Evolutionary conservation across 2,329 filamentous ascomycete genomes (phyloP).

Genomic region (Xylariaceae sp.): DNA sequence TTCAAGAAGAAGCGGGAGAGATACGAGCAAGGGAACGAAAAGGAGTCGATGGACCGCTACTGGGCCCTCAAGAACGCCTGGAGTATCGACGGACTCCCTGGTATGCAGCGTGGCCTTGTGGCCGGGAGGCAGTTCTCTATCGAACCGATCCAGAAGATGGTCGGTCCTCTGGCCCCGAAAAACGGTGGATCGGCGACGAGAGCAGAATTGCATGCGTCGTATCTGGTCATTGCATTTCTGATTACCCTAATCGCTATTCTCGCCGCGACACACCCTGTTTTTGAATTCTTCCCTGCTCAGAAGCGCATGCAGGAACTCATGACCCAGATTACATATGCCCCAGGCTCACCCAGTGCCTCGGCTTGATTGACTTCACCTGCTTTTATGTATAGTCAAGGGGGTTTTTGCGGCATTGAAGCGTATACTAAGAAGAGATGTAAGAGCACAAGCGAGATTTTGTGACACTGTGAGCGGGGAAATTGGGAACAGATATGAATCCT

Average conservation of each 20-base stretch:
- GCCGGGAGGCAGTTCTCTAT: conserved; percentile 32
- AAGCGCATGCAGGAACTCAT: conserved; percentile 22
- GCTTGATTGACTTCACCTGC: not conserved
- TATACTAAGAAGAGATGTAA: no score
- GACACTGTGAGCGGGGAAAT: no score
- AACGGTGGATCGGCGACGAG: conserved; percentile 10
- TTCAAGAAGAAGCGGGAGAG: conserved; percentile 33
- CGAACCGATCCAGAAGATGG: conserved; percentile 39
- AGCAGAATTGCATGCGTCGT: conserved; percentile 12
- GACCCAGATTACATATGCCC: conserved; percentile 14
- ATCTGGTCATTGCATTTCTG: conserved; percentile 17
- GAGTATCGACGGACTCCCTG: conserved; percentile 40
- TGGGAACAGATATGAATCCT: no score
- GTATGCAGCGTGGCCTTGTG: conserved; percentile 33
- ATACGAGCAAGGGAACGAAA: conserved; percentile 32
- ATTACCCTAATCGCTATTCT: conserved; percentile 19
- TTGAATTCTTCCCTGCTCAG: conserved; percentile 24
- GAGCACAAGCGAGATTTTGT: no score
- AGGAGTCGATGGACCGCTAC: conserved; percentile 39
- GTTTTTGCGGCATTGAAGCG: no score
- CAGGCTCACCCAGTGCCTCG: conserved; percentile 11
- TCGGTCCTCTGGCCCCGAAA: conserved; percentile 33
- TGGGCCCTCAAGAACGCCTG: conserved; percentile 41
- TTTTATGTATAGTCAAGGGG: no score
- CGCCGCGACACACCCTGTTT: conserved; percentile 26